Evolutionary conservation across 139 green algal species (phyloP), one percentile per base, ranked within the genome.

Genomic region (Auxenochlorella protothecoides): DNA sequence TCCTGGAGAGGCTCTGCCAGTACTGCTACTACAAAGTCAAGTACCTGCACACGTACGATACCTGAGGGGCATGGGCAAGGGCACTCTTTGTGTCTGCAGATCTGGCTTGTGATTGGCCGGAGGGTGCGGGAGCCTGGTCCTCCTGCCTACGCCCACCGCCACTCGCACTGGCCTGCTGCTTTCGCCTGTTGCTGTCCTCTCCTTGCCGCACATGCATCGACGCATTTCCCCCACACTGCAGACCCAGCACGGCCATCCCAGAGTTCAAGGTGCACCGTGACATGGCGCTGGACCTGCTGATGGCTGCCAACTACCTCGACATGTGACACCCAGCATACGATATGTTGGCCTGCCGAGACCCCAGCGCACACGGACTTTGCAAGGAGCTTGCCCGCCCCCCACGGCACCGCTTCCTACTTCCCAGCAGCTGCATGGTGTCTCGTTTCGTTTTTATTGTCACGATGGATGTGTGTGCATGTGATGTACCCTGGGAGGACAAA

Each of bases 1-100:
- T 97, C 52, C 77, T 99, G 66, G 95, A 99, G 76, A 92, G 93
- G 63, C 83, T 97, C 0, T 97, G 92, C 79, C 89, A 98, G 75
- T 99, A 97, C 84, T 97, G 97, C 56, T 97, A 99, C 77, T 99
- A 97, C 85, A 99, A 98, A 84, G 85, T 97, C 57, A 82, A 83
- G 3, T 91, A 96, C 76, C 88, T 90, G 59, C 93, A 96, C 78
- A 82, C 84, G 57, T 44, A 44, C 27, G 27, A 44, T 44, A 44
- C 27, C 27, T 44, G 27, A 44, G 27, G 27, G 86, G 57, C 57
- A 11, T 62, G 57, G 10, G 10, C 9, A 62, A 11, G 2, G 57
- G 57, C 57, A 62, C 57, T 62, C 57, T 3, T 27, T 53, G 12
- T 4, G 6, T 16, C 51, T 27, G 14, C 13, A 52, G 6, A 5